A percentile compares a stretch with the other conserved stretches of the same genome.
phyloP scores from a whole-genome alignment of 2,329 filamentous ascomycete genomes.

The Colletotrichum shisoi region DNA sequence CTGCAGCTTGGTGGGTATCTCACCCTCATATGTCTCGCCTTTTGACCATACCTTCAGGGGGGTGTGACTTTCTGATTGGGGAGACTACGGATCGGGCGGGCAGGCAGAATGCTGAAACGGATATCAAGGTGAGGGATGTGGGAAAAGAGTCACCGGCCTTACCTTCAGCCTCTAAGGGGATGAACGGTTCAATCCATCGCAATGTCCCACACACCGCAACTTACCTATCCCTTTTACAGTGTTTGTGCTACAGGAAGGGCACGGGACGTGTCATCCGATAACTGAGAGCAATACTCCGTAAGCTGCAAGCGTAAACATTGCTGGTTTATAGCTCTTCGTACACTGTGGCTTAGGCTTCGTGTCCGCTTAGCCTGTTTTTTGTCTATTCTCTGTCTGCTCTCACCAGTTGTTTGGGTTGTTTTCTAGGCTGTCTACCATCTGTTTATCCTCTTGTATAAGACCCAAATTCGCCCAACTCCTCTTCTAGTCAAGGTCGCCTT shows the following conservation, averaged over 20 bases:
- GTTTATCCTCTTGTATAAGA: background rate
- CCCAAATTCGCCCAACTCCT: background rate
- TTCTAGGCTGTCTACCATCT: background rate
- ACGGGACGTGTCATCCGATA: too few relatives aligned
- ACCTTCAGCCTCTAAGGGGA: background rate
- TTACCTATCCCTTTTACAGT: background rate
- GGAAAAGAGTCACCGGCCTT: background rate
- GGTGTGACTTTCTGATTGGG: background rate
- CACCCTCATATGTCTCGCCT: slow-evolving; percentile 22
- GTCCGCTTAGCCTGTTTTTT: background rate
- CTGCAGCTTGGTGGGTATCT: background rate
- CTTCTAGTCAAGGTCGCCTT: slow-evolving; percentile 8
- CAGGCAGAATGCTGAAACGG: background rate
- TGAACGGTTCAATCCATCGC: background rate
- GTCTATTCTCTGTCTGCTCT: background rate
- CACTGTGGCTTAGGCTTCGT: slow-evolving; percentile 3
- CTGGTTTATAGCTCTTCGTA: background rate
- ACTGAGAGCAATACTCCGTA: background rate
- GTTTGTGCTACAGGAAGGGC: too few relatives aligned
- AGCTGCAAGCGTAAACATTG: too few relatives aligned
- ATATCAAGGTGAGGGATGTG: background rate
- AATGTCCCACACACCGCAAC: background rate
- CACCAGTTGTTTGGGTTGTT: background rate
- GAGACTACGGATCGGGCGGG: background rate
- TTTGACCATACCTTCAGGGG: slow-evolving; percentile 32